phyloP scores from a whole-genome alignment of 2,329 filamentous ascomycete species.

The Botrytis porri region DNA sequence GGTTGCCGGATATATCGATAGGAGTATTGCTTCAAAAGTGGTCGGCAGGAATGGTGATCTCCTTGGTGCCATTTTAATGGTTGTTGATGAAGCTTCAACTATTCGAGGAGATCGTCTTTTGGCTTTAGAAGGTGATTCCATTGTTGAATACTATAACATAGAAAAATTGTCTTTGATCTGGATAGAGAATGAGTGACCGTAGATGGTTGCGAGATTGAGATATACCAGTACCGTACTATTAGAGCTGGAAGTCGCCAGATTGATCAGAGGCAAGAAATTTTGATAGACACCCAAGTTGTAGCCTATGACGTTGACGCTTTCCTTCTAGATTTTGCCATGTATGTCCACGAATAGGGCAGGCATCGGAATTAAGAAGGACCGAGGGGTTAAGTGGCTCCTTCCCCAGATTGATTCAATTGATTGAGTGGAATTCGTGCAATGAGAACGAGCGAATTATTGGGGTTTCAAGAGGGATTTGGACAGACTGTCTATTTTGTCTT shows the following conservation, averaged over 20 bases:
- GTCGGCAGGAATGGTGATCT: conserved; percentile 64
- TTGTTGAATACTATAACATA: conserved; percentile 32
- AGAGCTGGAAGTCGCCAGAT: conserved; percentile 3
- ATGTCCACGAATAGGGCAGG: conserved; percentile 1
- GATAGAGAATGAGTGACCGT: background rate
- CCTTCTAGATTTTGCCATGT: conserved; percentile 7
- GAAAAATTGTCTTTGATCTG: background rate
- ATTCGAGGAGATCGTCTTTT: conserved; percentile 34
- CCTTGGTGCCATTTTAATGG: conserved; percentile 26
- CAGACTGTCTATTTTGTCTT: background rate
- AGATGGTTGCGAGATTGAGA: background rate
- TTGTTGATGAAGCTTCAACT: conserved; percentile 21
- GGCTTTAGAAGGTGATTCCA: conserved; percentile 34
- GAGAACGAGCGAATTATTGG: background rate
- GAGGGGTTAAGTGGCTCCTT: conserved; percentile 15
- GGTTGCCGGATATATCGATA: conserved; percentile 71
- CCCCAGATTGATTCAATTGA: conserved; percentile 19
- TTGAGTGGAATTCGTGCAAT: background rate
- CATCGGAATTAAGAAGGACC: conserved; percentile 17
- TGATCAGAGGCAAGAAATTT: conserved; percentile 8
- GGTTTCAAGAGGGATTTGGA: background rate
- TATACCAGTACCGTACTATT: background rate
- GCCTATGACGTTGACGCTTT: conserved; percentile 19
- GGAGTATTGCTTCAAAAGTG: conserved; percentile 59
- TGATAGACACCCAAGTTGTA: background rate